A percentile compares a stretch with the other conserved stretches of the same genome.
phyloP scores from a whole-genome alignment of 78 protist species.

The Guillardia theta region DNA sequence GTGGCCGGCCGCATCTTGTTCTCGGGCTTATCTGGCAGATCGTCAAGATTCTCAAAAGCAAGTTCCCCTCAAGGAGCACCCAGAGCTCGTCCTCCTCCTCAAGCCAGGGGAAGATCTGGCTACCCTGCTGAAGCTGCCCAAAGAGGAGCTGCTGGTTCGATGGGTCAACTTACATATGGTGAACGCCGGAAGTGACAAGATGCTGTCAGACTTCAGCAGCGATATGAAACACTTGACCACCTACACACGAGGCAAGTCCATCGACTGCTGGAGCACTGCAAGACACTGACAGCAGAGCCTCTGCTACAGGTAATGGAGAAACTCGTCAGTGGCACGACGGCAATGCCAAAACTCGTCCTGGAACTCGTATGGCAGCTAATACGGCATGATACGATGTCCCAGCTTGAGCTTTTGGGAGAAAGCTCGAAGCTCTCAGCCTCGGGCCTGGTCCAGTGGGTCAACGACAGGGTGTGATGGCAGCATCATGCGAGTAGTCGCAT shows the following conservation, averaged over 20 bases:
- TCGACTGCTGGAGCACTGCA: constrained; percentile 80
- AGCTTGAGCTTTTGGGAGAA: background rate
- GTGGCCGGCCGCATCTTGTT: constrained; percentile 70
- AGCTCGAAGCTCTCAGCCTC: background rate
- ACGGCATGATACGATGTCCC: constrained; percentile 6
- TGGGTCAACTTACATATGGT: constrained; percentile 93
- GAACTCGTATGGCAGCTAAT: constrained; percentile 51
- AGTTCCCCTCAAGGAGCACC: constrained; percentile 81
- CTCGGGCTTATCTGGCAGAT: constrained; percentile 94
- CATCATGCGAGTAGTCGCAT: too few species aligned
- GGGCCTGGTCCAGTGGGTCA: background rate
- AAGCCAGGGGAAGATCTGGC: constrained; percentile 83
- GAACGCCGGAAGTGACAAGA: constrained; percentile 70
- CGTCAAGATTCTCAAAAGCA: constrained; percentile 50
- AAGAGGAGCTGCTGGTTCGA: constrained; percentile 86
- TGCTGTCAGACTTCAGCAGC: constrained; percentile 78
- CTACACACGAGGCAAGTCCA: constrained; percentile 80
- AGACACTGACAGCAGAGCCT: constrained; percentile 81
- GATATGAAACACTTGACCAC: constrained; percentile 71
- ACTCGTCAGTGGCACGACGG: constrained; percentile 68
- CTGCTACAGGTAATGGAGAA: constrained; percentile 87
- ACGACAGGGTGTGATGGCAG: constrained; percentile 2
- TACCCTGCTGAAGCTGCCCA: constrained; percentile 74
- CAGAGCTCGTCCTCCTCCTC: constrained; percentile 88
- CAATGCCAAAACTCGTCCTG: constrained; percentile 46